phyloP scores from a whole-genome alignment of 129 eudicot genomes.

The Tanacetum coccineum region DNA sequence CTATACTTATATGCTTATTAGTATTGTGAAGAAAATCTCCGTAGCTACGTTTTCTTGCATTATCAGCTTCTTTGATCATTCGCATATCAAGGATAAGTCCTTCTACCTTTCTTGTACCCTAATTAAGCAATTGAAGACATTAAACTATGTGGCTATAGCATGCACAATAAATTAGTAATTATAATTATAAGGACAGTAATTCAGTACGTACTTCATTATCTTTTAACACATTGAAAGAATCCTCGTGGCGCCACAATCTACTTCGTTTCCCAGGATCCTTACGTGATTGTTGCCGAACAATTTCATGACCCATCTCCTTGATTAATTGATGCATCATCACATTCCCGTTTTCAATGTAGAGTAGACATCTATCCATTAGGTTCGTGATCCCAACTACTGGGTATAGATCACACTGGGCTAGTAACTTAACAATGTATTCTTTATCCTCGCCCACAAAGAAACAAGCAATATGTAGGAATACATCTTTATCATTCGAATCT shows the following conservation, averaged over 20 bases:
- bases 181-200: neutral
- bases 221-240: conserved; percentile 21
- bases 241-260: conserved; percentile 27
- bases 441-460: conserved; percentile 26
- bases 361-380: conserved; percentile 18
- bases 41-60: neutral
- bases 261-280: conserved; percentile 13
- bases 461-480: conserved; percentile 26
- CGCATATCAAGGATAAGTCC: conserved; percentile 15
- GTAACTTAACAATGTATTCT: conserved; percentile 14
- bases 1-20: neutral
- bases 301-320: conserved; percentile 28
- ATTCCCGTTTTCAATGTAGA: neutral
- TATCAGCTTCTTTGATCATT: conserved; percentile 1
- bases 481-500: conserved; percentile 6
- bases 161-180: neutral
- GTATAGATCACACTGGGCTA: neutral
- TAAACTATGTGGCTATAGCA: neutral
- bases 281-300: conserved; percentile 29
- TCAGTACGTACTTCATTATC: conserved; percentile 2
- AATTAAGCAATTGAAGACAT: neutral
- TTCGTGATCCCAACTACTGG: conserved; percentile 17
- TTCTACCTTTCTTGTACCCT: conserved; percentile 20
- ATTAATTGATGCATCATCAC: conserved; percentile 24
- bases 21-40: neutral